Conservation (phyloP, 2,329 filamentous ascomycete genomes). For the Fusarium humuli region DNA sequence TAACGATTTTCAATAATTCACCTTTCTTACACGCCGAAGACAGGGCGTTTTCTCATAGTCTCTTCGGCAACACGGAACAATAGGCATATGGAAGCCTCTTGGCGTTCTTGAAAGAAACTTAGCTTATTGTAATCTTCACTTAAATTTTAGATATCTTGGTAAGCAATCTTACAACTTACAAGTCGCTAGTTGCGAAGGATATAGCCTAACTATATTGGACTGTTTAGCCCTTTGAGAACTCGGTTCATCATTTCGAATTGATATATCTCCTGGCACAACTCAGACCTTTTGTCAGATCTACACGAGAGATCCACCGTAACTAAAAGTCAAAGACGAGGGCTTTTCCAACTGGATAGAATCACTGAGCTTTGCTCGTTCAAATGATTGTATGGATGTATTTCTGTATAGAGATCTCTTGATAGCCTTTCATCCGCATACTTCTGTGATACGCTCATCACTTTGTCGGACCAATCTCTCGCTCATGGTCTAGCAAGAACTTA, state of each 20-base stretch:
- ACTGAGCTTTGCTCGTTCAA: neutral
- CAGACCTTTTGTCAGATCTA: neutral
- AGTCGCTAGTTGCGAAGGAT: accelerated
- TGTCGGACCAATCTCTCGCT: no score
- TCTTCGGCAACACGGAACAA: neutral
- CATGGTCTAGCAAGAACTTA: no score
- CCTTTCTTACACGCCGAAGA: neutral
- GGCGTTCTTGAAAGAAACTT: neutral
- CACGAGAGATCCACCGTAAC: neutral
- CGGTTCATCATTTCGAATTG: neutral
- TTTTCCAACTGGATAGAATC: accelerated
- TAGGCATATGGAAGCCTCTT: neutral
- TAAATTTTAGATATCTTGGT: neutral
- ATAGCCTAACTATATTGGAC: neutral
- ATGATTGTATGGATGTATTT: neutral
- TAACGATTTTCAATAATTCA: accelerated
- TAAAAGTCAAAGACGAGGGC: neutral
- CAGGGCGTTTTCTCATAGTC: no score
- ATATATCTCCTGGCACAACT: neutral
- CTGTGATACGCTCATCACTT: no score
- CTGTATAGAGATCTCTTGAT: neutral
- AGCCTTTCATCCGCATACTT: no score
- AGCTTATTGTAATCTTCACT: neutral
- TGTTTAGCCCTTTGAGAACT: neutral
- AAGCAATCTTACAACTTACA: accelerated